phyloP scores from a whole-genome alignment of 73 alveolate genomes.

The Tetrahymena borealis region DNA sequence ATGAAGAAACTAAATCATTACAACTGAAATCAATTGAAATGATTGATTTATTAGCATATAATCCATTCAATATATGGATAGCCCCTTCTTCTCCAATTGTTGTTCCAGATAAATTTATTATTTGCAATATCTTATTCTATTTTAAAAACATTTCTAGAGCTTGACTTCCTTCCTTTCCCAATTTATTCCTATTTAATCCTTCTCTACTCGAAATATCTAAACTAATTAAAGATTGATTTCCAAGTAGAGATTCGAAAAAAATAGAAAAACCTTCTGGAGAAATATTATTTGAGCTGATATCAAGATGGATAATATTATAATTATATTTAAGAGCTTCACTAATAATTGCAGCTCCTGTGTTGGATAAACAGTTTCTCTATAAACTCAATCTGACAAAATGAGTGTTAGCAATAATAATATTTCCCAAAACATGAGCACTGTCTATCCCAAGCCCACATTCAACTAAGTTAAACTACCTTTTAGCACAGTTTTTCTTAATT shows the following conservation, averaged over 20 bases:
- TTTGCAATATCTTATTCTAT: slow-evolving; percentile 5
- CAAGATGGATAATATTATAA: slow-evolving; percentile 27
- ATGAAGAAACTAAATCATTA: slow-evolving; percentile 33
- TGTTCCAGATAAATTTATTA: slow-evolving; percentile 37
- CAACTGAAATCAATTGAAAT: slow-evolving; percentile 29
- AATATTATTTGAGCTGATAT: slow-evolving; percentile 44
- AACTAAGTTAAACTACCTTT: not conserved
- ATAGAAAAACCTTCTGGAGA: slow-evolving; percentile 49
- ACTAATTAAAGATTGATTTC: slow-evolving; percentile 28
- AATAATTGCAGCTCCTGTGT: slow-evolving; percentile 44
- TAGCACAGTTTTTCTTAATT: not conserved
- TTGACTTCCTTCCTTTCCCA: slow-evolving; percentile 40
- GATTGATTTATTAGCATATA: slow-evolving; percentile 27
- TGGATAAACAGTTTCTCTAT: slow-evolving; percentile 51
- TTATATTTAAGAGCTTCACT: slow-evolving; percentile 33
- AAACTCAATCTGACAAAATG: slow-evolving; percentile 8
- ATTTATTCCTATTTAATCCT: slow-evolving; percentile 46
- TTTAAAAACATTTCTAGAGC: slow-evolving; percentile 20
- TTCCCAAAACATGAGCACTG: slow-evolving; percentile 10
- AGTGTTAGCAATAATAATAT: not conserved
- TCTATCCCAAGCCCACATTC: slow-evolving; percentile 16
- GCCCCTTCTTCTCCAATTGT: slow-evolving; percentile 45
- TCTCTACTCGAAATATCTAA: slow-evolving; percentile 34
- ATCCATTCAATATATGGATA: slow-evolving; percentile 27
- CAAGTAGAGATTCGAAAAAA: slow-evolving; percentile 21